Evolutionary conservation across 306 rosid genomes (phyloP).

Genomic region (Cyamopsis tetragonoloba): DNA sequence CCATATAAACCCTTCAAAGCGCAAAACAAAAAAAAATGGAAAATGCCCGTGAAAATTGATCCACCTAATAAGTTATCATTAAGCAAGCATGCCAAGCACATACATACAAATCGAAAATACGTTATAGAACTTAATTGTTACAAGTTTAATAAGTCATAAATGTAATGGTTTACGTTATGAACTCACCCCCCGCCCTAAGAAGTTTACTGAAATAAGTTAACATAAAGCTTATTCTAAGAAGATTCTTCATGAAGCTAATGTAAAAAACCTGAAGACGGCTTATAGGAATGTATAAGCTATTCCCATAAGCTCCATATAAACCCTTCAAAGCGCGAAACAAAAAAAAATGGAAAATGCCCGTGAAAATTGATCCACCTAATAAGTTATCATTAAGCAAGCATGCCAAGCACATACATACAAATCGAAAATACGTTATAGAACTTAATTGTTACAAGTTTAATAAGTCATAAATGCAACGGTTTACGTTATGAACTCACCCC

Average conservation of each 20-base stretch:
- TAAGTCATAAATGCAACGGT: not conserved
- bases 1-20: too few relatives aligned
- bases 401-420: not conserved
- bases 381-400: not conserved
- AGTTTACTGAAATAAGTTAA: too few relatives aligned
- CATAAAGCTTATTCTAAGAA: too few relatives aligned
- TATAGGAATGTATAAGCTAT: too few relatives aligned
- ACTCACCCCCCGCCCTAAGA: constrained; percentile 10
- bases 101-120: not conserved
- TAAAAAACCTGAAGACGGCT: too few relatives aligned
- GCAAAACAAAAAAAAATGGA: too few relatives aligned
- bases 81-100: not conserved
- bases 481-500: not conserved
- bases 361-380: too few relatives aligned
- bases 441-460: not conserved
- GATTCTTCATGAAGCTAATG: too few relatives aligned
- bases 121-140: not conserved
- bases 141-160: not conserved
- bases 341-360: too few relatives aligned
- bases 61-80: constrained; percentile 11
- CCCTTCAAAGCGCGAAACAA: too few relatives aligned
- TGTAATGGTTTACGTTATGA: not conserved
- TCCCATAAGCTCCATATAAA: too few relatives aligned
- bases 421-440: not conserved
- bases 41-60: too few relatives aligned